phyloP scores from a whole-genome alignment of 2,329 filamentous ascomycete genomes.

The Beauveria caledonica region DNA sequence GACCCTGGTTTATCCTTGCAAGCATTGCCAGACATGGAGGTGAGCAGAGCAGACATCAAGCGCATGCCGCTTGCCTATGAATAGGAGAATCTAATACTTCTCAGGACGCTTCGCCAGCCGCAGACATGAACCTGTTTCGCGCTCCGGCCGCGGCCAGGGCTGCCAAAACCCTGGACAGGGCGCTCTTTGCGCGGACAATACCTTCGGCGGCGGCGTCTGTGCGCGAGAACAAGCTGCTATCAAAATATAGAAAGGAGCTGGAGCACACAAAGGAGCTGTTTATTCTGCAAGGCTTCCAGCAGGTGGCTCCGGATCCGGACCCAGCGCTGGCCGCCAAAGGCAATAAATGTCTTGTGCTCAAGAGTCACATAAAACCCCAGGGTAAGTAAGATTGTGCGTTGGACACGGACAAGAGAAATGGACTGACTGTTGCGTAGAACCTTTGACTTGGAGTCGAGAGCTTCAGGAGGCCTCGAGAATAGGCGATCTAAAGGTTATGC shows the following conservation, averaged over 20 bases:
- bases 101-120: slow-evolving; percentile 8
- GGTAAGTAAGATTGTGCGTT: slow-evolving; percentile 26
- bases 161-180: slow-evolving; percentile 72
- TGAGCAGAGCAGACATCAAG: background rate
- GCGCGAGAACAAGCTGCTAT: slow-evolving; percentile 66
- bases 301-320: slow-evolving; percentile 57
- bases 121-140: slow-evolving; percentile 55
- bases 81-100: background rate
- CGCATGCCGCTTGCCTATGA: too few species aligned
- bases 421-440: slow-evolving; percentile 23
- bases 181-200: slow-evolving; percentile 71
- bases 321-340: slow-evolving; percentile 42
- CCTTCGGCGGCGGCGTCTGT: slow-evolving; percentile 72
- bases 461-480: slow-evolving; percentile 60
- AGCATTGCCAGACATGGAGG: slow-evolving; percentile 7
- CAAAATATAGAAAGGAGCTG: slow-evolving; percentile 59
- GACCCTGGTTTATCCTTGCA: background rate
- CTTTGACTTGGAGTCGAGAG: slow-evolving; percentile 66
- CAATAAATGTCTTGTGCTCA: slow-evolving; percentile 53
- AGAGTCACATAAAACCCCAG: slow-evolving; percentile 45
- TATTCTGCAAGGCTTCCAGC: slow-evolving; percentile 51
- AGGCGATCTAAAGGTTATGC: slow-evolving; percentile 61
- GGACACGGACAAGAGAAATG: background rate
- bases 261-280: slow-evolving; percentile 59
- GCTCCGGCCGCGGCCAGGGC: slow-evolving; percentile 69